Evolutionary conservation across 2,329 filamentous ascomycete species (phyloP).

Genomic region (Fusarium heterosporum): DNA sequence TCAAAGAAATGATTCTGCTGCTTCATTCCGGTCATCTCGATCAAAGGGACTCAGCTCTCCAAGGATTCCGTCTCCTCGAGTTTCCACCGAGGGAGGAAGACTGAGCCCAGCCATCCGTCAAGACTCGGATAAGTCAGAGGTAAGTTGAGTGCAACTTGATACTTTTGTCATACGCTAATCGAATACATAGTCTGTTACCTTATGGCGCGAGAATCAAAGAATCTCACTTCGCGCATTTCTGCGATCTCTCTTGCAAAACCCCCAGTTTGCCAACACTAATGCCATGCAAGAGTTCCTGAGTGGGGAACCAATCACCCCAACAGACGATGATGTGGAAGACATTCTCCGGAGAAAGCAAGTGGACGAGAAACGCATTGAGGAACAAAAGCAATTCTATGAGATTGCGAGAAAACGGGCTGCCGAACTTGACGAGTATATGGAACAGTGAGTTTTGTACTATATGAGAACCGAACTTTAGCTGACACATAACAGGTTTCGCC

Average conservation of each 20-base stretch:
- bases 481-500: conserved; percentile 64
- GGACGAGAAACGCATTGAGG: conserved; percentile 88
- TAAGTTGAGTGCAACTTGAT: conserved; percentile 22
- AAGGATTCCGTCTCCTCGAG: conserved; percentile 47
- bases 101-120: conserved; percentile 44
- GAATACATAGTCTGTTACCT: conserved; percentile 61
- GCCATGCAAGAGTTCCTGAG: conserved; percentile 88
- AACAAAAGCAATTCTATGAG: conserved; percentile 95
- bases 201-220: conserved; percentile 90
- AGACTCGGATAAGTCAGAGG: conserved; percentile 44
- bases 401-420: conserved; percentile 90
- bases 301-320: conserved; percentile 75
- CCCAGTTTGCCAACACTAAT: conserved; percentile 83
- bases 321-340: conserved; percentile 85
- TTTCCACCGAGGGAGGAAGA: conserved; percentile 50
- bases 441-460: conserved; percentile 69
- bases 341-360: conserved; percentile 82
- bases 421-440: conserved; percentile 98
- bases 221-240: conserved; percentile 92
- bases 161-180: conserved; percentile 44
- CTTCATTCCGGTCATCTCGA: conserved; percentile 48
- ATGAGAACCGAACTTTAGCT: conserved; percentile 16
- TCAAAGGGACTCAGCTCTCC: conserved; percentile 49
- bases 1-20: conserved; percentile 44
- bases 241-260: conserved; percentile 85